phyloP scores from a whole-genome alignment of 2,329 filamentous ascomycete species.

The Penicillium sp. region DNA sequence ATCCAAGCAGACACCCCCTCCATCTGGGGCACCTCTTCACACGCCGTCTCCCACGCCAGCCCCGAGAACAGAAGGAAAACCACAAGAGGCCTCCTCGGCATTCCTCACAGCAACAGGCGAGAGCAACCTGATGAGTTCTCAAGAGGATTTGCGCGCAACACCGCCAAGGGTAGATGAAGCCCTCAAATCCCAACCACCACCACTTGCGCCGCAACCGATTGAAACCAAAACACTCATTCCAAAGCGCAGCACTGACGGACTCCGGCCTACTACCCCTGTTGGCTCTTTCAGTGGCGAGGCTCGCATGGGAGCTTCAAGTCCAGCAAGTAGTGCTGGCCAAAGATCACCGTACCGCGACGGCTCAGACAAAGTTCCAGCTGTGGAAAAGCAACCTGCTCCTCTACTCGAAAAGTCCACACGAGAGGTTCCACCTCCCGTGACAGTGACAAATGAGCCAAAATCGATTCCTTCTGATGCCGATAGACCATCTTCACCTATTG shows the following conservation, averaged over 20 bases:
- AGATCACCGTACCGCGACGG: conserved; percentile 28
- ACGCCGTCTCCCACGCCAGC: conserved; percentile 20
- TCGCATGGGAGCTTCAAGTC: conserved; percentile 16
- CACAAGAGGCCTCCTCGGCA: conserved; percentile 15
- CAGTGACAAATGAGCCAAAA: conserved; percentile 21
- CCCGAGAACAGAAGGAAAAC: conserved; percentile 23
- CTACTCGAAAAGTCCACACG: conserved; percentile 10
- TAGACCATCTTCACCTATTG: conserved; percentile 10
- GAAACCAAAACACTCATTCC: conserved; percentile 14
- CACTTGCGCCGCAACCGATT: conserved; percentile 8
- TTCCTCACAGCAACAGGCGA: conserved; percentile 5
- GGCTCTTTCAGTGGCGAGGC: conserved; percentile 24
- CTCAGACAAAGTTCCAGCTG: conserved; percentile 28
- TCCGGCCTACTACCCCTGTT: conserved; percentile 27
- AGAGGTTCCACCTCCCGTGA: conserved; percentile 11
- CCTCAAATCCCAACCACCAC: conserved; percentile 8
- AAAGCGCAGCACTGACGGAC: conserved; percentile 24
- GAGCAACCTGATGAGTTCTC: not conserved
- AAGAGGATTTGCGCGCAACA: not conserved
- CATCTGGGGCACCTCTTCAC: conserved; percentile 24
- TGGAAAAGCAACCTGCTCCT: conserved; percentile 8
- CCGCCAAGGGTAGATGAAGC: not conserved
- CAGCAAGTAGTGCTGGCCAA: conserved; percentile 25
- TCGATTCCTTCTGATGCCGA: conserved; percentile 13
- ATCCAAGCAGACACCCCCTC: conserved; percentile 33